Conservation (phyloP, 371 early-diverging fungal genomes). For the Circinella minor region DNA sequence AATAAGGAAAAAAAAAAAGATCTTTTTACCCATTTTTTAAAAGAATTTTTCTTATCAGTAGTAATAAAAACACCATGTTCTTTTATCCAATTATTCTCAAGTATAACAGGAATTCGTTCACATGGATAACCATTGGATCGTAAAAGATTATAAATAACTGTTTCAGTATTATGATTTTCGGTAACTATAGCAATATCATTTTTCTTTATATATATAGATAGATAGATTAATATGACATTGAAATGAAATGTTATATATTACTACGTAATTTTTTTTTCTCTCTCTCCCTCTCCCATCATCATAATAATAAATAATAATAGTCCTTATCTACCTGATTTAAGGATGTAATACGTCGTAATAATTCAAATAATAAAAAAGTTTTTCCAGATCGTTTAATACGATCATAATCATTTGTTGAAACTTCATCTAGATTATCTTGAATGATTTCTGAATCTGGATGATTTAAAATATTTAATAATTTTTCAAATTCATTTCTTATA, state of each 20-base stretch:
- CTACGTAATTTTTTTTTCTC: no score
- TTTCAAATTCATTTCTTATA: background rate
- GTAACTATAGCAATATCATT: background rate
- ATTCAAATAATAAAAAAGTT: background rate
- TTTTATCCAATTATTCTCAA: background rate
- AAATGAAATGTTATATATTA: no score
- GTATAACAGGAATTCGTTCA: background rate
- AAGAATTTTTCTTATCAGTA: background rate
- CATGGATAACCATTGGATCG: slow-evolving; percentile 1
- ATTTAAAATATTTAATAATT: background rate
- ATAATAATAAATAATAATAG: background rate
- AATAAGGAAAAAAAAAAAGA: no score
- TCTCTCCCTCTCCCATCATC: no score
- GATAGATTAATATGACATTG: no score
- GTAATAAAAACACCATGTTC: background rate
- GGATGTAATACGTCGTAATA: background rate
- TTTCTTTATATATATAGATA: background rate
- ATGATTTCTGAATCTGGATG: slow-evolving; percentile 3
- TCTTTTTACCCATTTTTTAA: slow-evolving; percentile 1
- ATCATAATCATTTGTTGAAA: background rate
- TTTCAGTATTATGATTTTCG: background rate
- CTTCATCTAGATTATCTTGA: background rate
- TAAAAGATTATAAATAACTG: background rate
- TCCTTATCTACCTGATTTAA: background rate
- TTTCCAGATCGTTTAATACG: background rate